These are phyloP conservation scores for Lepidium didymum DNA, from an alignment of 345 rosid genomes.

Conservation along the genomic window DNA sequence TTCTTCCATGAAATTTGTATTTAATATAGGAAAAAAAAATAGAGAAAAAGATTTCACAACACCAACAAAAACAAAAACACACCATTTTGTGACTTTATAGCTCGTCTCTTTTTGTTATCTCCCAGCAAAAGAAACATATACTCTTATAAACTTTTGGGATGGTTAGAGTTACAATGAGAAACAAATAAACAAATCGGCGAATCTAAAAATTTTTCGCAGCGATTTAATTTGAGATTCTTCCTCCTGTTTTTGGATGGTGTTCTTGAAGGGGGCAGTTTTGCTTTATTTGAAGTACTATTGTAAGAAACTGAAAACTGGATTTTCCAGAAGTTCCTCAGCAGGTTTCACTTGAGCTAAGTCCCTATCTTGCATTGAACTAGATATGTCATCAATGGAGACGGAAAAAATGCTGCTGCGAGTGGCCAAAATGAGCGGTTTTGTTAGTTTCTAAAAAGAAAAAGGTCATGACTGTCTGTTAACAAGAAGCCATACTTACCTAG, in stretches of 20 bases:
- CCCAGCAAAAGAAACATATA: not conserved
- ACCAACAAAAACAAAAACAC: not conserved
- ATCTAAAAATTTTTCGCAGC: not conserved
- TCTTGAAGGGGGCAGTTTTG: slow-evolving; percentile 5
- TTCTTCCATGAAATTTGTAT: too few species aligned
- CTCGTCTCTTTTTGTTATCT: not conserved
- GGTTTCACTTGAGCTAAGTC: slow-evolving; percentile 76
- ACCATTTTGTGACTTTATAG: not conserved
- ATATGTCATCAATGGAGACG: slow-evolving; percentile 76
- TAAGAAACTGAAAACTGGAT: slow-evolving; percentile 79
- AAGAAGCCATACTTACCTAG: slow-evolving; percentile 57
- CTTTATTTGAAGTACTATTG: slow-evolving; percentile 7
- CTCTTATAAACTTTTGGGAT: not conserved
- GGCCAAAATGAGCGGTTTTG: not conserved
- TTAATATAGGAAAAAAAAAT: not conserved
- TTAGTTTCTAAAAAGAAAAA: not conserved
- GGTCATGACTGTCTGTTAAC: too few species aligned
- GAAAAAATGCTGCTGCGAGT: slow-evolving; percentile 46
- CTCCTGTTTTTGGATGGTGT: not conserved
- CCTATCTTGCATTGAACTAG: slow-evolving; percentile 72
- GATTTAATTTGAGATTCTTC: slow-evolving; percentile 5
- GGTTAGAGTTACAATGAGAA: not conserved
- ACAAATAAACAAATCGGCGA: not conserved
- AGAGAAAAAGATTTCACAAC: not conserved
- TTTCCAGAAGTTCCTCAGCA: slow-evolving; percentile 71